Conservation (phyloP, 1,284 basidiomycete genomes). For the Psilocybe mexicana region DNA sequence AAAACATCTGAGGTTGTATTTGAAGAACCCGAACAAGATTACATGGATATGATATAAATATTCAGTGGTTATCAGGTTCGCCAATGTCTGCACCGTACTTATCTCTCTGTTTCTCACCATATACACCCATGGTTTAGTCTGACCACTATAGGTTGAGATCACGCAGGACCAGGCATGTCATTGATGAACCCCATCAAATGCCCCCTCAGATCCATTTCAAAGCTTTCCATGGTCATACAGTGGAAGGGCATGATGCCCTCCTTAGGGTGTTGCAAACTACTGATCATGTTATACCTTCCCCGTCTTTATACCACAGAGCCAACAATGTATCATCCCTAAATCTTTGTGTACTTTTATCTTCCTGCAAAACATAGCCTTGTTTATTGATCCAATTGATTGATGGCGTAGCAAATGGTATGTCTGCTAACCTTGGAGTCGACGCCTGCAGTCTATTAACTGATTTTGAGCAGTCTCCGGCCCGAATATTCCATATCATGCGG, state of each 20-base stretch:
- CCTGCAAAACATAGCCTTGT: neutral
- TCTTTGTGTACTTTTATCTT: neutral
- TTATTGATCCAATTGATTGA: too few relatives aligned
- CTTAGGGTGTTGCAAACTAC: too few relatives aligned
- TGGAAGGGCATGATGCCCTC: too few relatives aligned
- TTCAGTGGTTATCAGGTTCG: neutral
- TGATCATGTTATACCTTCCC: neutral
- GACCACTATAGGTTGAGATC: neutral
- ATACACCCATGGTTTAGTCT: too few relatives aligned
- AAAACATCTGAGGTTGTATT: slow-evolving; percentile 20
- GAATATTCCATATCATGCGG: neutral
- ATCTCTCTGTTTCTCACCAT: neutral
- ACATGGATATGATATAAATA: slow-evolving; percentile 36
- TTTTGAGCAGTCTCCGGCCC: neutral
- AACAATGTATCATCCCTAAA: neutral
- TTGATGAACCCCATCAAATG: neutral
- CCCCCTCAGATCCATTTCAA: neutral
- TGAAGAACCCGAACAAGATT: slow-evolving; percentile 41
- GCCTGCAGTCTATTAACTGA: neutral
- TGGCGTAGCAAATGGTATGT: neutral
- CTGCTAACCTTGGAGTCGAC: neutral
- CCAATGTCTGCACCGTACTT: neutral
- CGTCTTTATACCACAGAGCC: neutral
- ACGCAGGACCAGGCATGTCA: too few relatives aligned
- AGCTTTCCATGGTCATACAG: neutral